phyloP scores from a whole-genome alignment of 345 rosid genomes.

The Eucalyptus dawsonii region DNA sequence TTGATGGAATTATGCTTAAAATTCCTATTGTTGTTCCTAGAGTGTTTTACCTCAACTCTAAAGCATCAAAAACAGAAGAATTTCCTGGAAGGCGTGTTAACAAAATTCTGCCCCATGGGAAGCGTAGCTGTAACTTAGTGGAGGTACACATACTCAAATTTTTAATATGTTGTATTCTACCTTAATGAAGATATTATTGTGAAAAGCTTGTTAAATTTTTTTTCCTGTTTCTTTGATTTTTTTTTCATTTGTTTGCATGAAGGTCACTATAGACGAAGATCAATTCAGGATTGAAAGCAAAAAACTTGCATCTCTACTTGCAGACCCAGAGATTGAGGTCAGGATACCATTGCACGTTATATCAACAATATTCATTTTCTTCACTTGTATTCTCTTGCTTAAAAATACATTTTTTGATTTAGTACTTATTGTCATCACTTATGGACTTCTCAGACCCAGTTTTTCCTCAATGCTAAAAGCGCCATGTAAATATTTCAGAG shows the following conservation, averaged over 20 bases:
- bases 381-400: neutral
- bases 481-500: neutral
- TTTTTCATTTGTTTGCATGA: neutral
- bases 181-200: neutral
- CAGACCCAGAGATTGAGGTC: slow-evolving; percentile 95
- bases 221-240: neutral
- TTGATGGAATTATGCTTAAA: slow-evolving; percentile 86
- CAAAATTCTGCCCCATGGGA: slow-evolving; percentile 85
- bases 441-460: neutral
- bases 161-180: neutral
- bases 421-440: neutral
- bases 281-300: slow-evolving; percentile 57
- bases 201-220: neutral
- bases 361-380: neutral
- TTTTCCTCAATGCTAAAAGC: neutral
- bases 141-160: slow-evolving; percentile 32
- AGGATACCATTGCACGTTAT: neutral
- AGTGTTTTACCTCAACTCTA: slow-evolving; percentile 76
- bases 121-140: slow-evolving; percentile 51
- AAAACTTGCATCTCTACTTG: slow-evolving; percentile 75
- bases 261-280: slow-evolving; percentile 46
- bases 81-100: slow-evolving; percentile 78
- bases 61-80: slow-evolving; percentile 40
- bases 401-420: neutral
- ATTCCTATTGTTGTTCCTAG: slow-evolving; percentile 71